Conservation (phyloP, 495 filamentous ascomycete species). For the Echria macrotheca region DNA sequence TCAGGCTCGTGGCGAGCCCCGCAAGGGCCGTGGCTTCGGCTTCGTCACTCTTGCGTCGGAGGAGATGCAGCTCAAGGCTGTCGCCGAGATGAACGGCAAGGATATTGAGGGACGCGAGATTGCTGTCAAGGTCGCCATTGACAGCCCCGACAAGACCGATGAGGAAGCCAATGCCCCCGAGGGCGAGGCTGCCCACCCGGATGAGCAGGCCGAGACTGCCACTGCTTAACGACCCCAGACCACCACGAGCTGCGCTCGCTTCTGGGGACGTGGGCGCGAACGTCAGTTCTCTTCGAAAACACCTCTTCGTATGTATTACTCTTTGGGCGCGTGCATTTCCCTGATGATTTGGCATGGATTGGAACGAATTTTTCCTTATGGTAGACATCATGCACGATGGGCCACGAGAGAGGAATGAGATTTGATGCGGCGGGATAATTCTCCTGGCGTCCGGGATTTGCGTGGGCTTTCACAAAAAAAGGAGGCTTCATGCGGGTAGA, state of each 20-base stretch:
- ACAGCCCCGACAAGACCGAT: constrained; percentile 98
- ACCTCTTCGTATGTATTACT: constrained; percentile 32
- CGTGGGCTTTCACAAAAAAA: constrained; percentile 18
- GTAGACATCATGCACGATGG: constrained; percentile 20
- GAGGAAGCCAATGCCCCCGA: constrained; percentile 58
- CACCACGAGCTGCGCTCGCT: constrained; percentile 23
- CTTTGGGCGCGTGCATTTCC: constrained; percentile 26
- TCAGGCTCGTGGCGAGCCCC: constrained; percentile 91
- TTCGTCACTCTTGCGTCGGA: constrained; percentile 95
- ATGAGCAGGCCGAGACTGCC: constrained; percentile 34
- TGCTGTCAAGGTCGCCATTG: constrained; percentile 98
- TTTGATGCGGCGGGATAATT: constrained; percentile 27
- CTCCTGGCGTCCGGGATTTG: constrained; percentile 31
- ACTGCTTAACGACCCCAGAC: constrained; percentile 20
- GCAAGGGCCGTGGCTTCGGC: constrained; percentile 98
- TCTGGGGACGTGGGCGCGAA: constrained; percentile 21
- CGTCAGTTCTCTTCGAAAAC: constrained; percentile 25
- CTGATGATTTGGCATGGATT: constrained; percentile 31
- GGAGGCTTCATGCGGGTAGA: constrained; percentile 24
- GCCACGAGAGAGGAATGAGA: constrained; percentile 25
- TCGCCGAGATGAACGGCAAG: constrained; percentile 97
- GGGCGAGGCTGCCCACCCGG: constrained; percentile 34
- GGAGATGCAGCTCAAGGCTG: constrained; percentile 94
- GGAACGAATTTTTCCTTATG: constrained; percentile 26
- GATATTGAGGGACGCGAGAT: constrained; percentile 97